Conservation (phyloP, 140 eudicot species). For the Oenanthe javanica region DNA sequence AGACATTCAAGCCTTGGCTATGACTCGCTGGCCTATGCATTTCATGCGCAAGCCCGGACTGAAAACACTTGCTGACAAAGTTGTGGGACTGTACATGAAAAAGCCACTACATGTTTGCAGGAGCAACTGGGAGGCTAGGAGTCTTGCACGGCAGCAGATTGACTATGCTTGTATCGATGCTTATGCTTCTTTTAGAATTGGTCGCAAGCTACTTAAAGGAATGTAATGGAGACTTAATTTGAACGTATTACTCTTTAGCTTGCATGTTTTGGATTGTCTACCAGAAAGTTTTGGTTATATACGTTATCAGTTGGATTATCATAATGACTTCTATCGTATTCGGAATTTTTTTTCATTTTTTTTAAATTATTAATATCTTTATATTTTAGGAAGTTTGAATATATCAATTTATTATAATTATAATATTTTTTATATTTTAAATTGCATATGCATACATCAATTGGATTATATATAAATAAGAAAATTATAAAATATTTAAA, state of each 20-base stretch:
- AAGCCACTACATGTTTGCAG: background rate
- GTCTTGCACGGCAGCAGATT: background rate
- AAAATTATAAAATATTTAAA: no score
- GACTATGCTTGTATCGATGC: background rate
- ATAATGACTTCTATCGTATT: no score
- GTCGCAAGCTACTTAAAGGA: background rate
- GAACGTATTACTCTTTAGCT: background rate
- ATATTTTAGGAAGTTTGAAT: no score
- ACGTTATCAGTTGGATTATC: no score
- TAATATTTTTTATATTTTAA: no score
- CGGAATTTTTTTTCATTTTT: no score
- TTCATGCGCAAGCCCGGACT: background rate
- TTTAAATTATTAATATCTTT: no score
- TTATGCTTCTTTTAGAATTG: background rate
- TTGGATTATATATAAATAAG: no score
- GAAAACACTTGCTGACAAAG: background rate
- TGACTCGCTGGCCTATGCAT: background rate
- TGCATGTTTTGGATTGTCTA: background rate
- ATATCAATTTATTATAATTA: no score
- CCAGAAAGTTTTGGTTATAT: no score
- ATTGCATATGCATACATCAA: no score
- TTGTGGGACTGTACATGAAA: background rate
- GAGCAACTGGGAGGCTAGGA: conserved; percentile 1
- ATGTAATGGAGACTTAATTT: background rate
- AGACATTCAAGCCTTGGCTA: background rate